Percentiles rank a stretch among this genome's conserved stretches.
phyloP scores from a whole-genome alignment of 441 rosid species.

The Pelargonium fulgidum region DNA sequence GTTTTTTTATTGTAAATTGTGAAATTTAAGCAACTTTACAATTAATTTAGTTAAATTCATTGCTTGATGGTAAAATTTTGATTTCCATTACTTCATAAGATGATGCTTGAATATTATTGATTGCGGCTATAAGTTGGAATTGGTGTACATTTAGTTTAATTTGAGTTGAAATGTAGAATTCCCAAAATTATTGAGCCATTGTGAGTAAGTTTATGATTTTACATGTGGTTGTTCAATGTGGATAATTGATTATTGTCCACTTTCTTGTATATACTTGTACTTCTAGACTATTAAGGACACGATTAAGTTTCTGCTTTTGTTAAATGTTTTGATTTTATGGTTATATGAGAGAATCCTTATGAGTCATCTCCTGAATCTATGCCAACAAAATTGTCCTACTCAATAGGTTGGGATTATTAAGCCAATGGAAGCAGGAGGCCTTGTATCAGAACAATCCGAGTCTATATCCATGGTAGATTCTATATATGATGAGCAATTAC shows the following conservation, averaged over 20 bases:
- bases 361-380: not conserved
- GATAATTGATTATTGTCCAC: not conserved
- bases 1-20: not conserved
- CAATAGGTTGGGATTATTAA: not conserved
- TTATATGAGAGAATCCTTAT: not conserved
- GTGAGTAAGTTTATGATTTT: too few species aligned
- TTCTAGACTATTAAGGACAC: too few species aligned
- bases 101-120: not conserved
- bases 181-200: not conserved
- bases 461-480: not conserved
- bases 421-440: not conserved
- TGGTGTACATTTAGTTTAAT: not conserved
- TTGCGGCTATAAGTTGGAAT: not conserved
- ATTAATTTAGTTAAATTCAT: not conserved
- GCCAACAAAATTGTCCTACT: not conserved
- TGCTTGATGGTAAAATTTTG: not conserved
- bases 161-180: not conserved
- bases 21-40: not conserved
- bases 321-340: not conserved
- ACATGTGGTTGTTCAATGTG: too few species aligned
- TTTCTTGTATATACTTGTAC: not conserved
- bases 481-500: conserved; percentile 15
- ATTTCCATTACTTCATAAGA: not conserved
- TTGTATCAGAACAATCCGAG: not conserved
- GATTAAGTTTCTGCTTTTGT: too few species aligned